Conservation (phyloP, 805 yeast genomes). For the Nematodospora valgi region DNA sequence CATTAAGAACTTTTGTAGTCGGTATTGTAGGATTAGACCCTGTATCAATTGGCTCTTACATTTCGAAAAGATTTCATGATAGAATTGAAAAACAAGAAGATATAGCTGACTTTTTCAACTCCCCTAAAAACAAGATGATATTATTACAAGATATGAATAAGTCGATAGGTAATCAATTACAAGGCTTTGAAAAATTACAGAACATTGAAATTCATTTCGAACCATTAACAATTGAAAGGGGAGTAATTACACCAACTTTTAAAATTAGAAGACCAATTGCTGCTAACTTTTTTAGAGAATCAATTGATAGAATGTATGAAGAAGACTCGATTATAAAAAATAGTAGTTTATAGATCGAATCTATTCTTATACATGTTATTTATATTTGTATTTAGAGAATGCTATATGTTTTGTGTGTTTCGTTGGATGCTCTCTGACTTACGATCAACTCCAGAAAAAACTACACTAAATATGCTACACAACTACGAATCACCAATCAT, state of each 20-base stretch:
- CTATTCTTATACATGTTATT: no score
- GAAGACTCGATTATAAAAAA: conserved; percentile 28
- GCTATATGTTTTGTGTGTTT: no score
- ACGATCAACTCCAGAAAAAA: no score
- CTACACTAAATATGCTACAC: no score
- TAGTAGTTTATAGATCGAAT: conserved; percentile 16
- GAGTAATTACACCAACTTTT: conserved; percentile 41
- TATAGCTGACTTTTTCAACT: conserved; percentile 20
- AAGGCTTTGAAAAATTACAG: conserved; percentile 38
- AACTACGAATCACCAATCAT: no score
- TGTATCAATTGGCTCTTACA: conserved; percentile 15
- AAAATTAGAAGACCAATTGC: conserved; percentile 40
- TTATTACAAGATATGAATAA: conserved; percentile 23
- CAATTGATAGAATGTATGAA: conserved; percentile 29
- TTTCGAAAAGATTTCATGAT: conserved; percentile 13
- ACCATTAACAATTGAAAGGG: conserved; percentile 35
- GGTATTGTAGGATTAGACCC: conserved; percentile 27
- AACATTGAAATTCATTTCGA: conserved; percentile 33
- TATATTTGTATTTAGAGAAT: no score
- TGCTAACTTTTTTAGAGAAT: conserved; percentile 22
- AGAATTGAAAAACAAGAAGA: conserved; percentile 13
- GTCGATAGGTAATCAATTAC: conserved; percentile 19
- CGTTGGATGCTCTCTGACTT: no score
- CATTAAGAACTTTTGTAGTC: conserved; percentile 24
- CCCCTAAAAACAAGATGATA: conserved; percentile 17